phyloP scores from a whole-genome alignment of 495 filamentous ascomycete species.

The Aspergillus haitiensis region DNA sequence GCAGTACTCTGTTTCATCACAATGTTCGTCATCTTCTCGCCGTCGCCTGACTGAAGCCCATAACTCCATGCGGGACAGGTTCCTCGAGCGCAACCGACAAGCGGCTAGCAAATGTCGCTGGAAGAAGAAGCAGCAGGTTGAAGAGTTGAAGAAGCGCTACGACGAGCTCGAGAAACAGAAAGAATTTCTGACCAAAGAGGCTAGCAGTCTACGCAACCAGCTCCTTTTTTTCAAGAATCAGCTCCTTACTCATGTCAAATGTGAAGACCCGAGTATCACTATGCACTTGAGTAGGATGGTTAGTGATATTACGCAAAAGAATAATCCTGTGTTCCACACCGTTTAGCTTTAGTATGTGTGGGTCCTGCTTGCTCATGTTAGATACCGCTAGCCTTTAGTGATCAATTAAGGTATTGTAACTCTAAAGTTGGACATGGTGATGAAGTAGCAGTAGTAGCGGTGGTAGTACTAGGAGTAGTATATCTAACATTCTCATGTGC shows the following conservation, averaged over 20 bases:
- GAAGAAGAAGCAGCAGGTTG: slow-evolving; percentile 79
- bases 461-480: too few species aligned
- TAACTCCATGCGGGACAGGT: slow-evolving; percentile 38
- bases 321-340: too few species aligned
- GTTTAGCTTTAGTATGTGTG: too few species aligned
- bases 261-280: slow-evolving; percentile 56
- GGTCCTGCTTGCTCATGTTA: too few species aligned
- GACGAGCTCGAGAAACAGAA: slow-evolving; percentile 35
- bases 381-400: too few species aligned
- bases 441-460: too few species aligned
- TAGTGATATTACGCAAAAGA: slow-evolving; percentile 7
- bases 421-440: too few species aligned
- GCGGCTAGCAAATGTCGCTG: slow-evolving; percentile 85
- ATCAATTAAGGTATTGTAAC: too few species aligned
- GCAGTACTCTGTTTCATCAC: too few species aligned
- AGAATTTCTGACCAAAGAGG: slow-evolving; percentile 9
- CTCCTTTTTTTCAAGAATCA: slow-evolving; percentile 58
- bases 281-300: slow-evolving; percentile 51
- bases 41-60: too few species aligned
- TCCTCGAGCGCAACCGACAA: slow-evolving; percentile 79
- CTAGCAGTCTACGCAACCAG: slow-evolving; percentile 30
- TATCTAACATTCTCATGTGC: too few species aligned
- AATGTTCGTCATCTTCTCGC: too few species aligned
- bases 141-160: slow-evolving; percentile 54
- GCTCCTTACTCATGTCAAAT: slow-evolving; percentile 61